Base-by-base conservation (phyloP, 768 basidiomycete genomes). In the Termitomyces bulborhizus region DNA sequence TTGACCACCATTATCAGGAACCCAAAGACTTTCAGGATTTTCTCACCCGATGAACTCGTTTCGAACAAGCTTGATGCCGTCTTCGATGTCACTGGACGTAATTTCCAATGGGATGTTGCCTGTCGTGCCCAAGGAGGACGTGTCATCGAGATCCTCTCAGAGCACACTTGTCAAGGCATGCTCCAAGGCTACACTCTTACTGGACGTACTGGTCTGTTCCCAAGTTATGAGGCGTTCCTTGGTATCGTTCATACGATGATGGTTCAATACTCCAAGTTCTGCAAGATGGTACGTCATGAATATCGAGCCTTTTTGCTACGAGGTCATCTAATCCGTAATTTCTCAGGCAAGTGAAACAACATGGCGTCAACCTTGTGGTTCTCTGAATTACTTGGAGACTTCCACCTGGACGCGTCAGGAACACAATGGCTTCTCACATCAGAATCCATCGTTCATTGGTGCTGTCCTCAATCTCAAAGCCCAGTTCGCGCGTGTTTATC, bases 141-240 rank as follows among this genome's bases (percentile, higher is more conserved):
- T 8, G 82, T 95, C 44, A 76, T 93, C 56, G 93, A 96, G 69
- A 93, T 94, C 54, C 82, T 95, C 16, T 90, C 87, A 6, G 90
- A 92, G 64, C 91, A 93, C 64, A 91, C 89, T 9, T 88, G 88
- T 61, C 89, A 93, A 66, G 91, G 88, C 24, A 93, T 93, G 86
- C 74, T 95, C 12, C 90, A 97, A 69, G 93, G 93, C 2, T 95
- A 95, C 69, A 93, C 91, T 6, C 80, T 97, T 45, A 95, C 93
- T 0, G 93, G 93, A 8, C 77, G 86, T 40, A 88, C 86, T 0
- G 92, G 83, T 12, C 74, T 95, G 34, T 92, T 96, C 81, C 92
- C 93, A 1, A 86, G 84, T 29, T 94, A 96, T 67, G 93, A 96
- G 66, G 87, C 90, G 0, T 97, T 96, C 80, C 74, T 94, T 43